Evolutionary conservation across 495 filamentous ascomycete genomes (phyloP), one percentile per base, ranked within the genome.

Genomic region (Trichoderma virens): DNA sequence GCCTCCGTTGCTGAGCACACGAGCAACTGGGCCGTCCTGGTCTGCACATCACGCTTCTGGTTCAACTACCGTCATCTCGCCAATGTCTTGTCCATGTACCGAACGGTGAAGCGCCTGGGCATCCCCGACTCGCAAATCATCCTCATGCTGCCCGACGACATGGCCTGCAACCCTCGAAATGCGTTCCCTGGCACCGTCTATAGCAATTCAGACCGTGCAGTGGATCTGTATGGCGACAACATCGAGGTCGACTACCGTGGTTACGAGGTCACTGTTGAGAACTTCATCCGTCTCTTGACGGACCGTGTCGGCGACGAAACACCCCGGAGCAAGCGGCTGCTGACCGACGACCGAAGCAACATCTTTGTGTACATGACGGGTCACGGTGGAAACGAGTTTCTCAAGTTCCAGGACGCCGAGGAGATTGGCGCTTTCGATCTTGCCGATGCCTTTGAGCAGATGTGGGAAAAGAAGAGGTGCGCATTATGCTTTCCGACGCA

Each of bases 121-220:
- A 98, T 98, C 68, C 94, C 94, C 59, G 94, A 98, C 75, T 97
- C 92, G 23, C 95, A 98, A 72, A 98, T 98, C 75, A 97, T 98
- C 74, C 87, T 98, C 65, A 98, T 98, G 94, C 87, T 98, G 14
- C 94, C 95, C 28, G 94, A 98, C 78, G 94, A 98, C 78, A 97
- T 98, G 89, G 94, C 94, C 47, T 98, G 94, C 81, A 98, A 98
- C 77, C 95, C 94, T 13, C 92, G 94, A 68, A 98, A 98, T 71
- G 91, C 91, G 54, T 98, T 98, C 74, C 91, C 94, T 0, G 94
- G 94, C 64, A 97, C 93, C 56, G 94, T 98, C 43, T 98, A 96
- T 85, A 97, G 93, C 78, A 97, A 98, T 71, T 92, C 93, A 47
- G 92, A 97, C 75, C 90, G 95, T 62, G 92, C 89, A 5, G 88